Base-by-base conservation (phyloP, 1,139 yeast species). In the Hemisphaericaspora lyxosophila region DNA sequence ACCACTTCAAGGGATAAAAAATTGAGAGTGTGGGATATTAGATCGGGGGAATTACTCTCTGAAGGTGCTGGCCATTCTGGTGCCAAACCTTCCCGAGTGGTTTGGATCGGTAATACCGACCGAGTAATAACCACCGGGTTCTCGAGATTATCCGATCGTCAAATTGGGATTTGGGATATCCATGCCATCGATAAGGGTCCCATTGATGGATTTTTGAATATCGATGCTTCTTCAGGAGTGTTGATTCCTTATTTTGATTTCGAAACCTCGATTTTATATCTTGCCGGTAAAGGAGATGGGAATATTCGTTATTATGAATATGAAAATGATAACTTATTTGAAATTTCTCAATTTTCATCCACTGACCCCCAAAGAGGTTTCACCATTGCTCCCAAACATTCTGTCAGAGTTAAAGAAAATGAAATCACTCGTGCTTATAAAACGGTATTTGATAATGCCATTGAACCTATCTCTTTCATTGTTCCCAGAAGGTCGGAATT, bases 251-350 rank as follows among this genome's bases (percentile, higher is more conserved):
- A 84, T 54, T 94, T 70, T 56, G 99, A 92, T 56, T 85, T 79
- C 29, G 78, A 85, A 30, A 88, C 87, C 38, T 78, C 82, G 43
- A 80, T 90, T 42, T 71, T 94, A 45, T 92, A 85, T 58, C 70
- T 92, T 47, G 97, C 96, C 26, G 98, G 98, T 50, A 92, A 92
- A 62, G 99, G 98, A 59, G 98, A 92, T 60, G 97, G 98, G 54
- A 92, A 92, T 60, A 88, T 92, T 56, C 86, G 97, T 55, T 90
- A 90, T 64, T 89, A 71, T 56, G 97, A 92, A 64, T 87, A 76
- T 57, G 86, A 81, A 48, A 80, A 85, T 51, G 97, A 92, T 55
- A 83, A 80, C 50, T 71, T 92, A 45, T 80, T 72, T 62, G 89
- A 86, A 49, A 68, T 92, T 45, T 85, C 96, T 5, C 96, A 90